Conservation (phyloP, 352 stramenopile species). For the Globisporangium heterothallicum region DNA sequence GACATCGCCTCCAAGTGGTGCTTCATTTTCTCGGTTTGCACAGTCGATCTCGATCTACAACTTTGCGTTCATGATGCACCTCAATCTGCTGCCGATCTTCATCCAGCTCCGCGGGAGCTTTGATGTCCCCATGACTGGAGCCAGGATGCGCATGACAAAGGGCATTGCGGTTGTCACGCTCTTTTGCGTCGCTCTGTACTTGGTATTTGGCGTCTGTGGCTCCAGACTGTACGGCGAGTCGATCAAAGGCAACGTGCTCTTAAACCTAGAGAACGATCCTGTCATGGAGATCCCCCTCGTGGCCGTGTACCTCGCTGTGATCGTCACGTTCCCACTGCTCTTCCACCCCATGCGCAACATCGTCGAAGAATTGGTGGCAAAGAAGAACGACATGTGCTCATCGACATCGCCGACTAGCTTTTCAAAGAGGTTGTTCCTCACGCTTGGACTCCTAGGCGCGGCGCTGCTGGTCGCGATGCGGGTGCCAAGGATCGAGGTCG, state of each 20-base stretch:
- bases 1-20: slow-evolving; percentile 23
- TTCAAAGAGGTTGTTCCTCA: slow-evolving; percentile 11
- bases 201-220: slow-evolving; percentile 41
- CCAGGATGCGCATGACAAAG: slow-evolving; percentile 41
- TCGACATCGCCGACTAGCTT: neutral
- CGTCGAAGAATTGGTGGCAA: slow-evolving; percentile 23
- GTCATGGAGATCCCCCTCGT: slow-evolving; percentile 38
- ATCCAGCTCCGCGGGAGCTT: slow-evolving; percentile 60
- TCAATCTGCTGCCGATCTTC: slow-evolving; percentile 77
- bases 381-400: slow-evolving; percentile 2
- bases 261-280: slow-evolving; percentile 41
- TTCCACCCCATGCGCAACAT: slow-evolving; percentile 39
- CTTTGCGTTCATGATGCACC: slow-evolving; percentile 81
- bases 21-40: slow-evolving; percentile 34
- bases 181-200: slow-evolving; percentile 63
- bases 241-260: slow-evolving; percentile 36
- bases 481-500: slow-evolving; percentile 37
- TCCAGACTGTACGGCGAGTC: slow-evolving; percentile 36
- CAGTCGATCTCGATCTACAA: slow-evolving; percentile 78
- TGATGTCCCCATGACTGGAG: slow-evolving; percentile 37
- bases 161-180: slow-evolving; percentile 42
- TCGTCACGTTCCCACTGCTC: slow-evolving; percentile 47
- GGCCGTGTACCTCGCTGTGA: slow-evolving; percentile 34
- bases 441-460: slow-evolving; percentile 15
- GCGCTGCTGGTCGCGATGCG: slow-evolving; percentile 26